Conservation (phyloP, 75 land plant species). For the Pinus albicaulis region DNA sequence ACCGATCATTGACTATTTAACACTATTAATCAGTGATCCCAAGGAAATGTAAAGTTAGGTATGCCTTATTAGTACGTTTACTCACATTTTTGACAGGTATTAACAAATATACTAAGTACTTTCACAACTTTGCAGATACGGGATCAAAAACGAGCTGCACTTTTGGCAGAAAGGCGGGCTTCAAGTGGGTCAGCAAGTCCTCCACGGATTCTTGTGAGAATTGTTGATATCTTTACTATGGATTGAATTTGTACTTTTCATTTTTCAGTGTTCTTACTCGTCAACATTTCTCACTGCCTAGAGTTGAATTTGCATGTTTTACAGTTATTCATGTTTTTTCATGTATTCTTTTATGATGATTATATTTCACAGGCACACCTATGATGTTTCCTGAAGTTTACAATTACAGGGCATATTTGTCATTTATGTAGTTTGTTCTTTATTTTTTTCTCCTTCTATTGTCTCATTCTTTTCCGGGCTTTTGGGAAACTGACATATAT, state of each 20-base stretch:
- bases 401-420: no score
- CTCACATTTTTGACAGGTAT: background rate
- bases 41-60: background rate
- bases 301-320: background rate
- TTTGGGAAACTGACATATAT: no score
- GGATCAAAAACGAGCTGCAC: constrained; percentile 75
- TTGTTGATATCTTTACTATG: background rate
- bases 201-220: constrained; percentile 80
- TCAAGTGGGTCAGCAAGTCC: constrained; percentile 56
- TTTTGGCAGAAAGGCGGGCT: constrained; percentile 77
- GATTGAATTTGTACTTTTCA: background rate
- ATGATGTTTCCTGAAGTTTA: no score
- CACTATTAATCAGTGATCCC: background rate
- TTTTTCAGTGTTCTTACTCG: background rate
- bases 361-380: no score
- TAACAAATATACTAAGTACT: background rate
- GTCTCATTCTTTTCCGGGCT: no score
- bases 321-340: background rate
- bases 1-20: background rate
- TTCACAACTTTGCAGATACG: constrained; percentile 50
- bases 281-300: background rate
- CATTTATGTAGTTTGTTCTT: no score
- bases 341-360: background rate
- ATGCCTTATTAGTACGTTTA: background rate
- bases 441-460: no score